Evolutionary conservation across 2,329 filamentous ascomycete genomes (phyloP), one percentile per base, ranked within the genome.

Genomic region (Penicillium concentricum): DNA sequence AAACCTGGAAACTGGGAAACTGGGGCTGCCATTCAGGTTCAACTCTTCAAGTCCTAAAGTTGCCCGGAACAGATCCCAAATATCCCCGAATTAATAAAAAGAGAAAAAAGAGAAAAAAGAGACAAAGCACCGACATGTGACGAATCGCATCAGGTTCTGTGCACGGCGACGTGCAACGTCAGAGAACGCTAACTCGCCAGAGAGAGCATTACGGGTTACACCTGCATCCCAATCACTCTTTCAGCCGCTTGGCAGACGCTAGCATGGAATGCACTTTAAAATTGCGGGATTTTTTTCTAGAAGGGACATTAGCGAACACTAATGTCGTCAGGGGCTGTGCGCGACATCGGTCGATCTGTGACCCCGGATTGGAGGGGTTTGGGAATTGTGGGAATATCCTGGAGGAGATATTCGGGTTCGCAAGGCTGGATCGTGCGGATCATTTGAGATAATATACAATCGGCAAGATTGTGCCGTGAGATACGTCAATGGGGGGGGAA

Each of bases 211-310:
- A 52, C 37, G 13, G 42, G 26, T 20, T 49, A 15, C 48, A 30
- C 26, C 18, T 48, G 39, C 28, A n/a, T n/a, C n/a, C n/a, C n/a
- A n/a, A n/a, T n/a, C n/a, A 32, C 30, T 47, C 42, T 48, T 41
- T 37, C 49, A 51, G 28, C 37, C 22, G 13, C 53, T 59, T 59
- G 50, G 55, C 58, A 39, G 30, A 28, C 8, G 24, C 35, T 37
- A 37, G 20, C 22, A 24, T 15, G 35, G 5, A 32, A 24, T 26
- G 41, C n/a, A 39, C 42, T 53, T 34, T 37, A 3, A 34, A 28
- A 49, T 34, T 64, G 62, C 62, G 62, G 62, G 56, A 64, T 64
- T 64, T 64, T 57, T 52, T 63, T 60, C 55, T 54, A 58, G 57
- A 63, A 62, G 38, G 42, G 55, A 58, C 49, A 60, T 37, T 37